Evolutionary conservation across 805 yeast species (phyloP).

Genomic region (Cyberlindnera xylosilytica): DNA sequence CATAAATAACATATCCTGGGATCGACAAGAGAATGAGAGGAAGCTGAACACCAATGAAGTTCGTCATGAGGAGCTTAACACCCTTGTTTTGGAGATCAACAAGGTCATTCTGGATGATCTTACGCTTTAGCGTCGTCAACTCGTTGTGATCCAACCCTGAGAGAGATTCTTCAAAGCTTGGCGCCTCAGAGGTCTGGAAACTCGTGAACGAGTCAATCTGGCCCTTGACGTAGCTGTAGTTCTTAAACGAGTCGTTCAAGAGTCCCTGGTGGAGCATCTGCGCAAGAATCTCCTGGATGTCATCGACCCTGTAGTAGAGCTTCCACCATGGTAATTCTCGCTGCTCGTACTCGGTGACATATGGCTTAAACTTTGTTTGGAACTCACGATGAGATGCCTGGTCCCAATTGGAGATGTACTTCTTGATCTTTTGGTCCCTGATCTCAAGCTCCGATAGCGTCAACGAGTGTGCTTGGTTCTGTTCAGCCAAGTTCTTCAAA

Average conservation of each 20-base stretch:
- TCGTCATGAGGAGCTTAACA: constrained; percentile 25
- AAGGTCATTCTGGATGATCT: constrained; percentile 21
- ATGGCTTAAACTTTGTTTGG: constrained; percentile 29
- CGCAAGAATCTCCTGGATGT: constrained; percentile 26
- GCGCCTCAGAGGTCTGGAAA: constrained; percentile 10
- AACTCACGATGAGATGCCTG: constrained; percentile 29
- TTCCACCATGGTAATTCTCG: constrained; percentile 31
- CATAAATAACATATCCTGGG: constrained; percentile 28
- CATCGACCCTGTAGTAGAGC: constrained; percentile 31
- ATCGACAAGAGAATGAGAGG: constrained; percentile 28
- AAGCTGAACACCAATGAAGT: constrained; percentile 31
- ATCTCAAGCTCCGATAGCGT: constrained; percentile 18
- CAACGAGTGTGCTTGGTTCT: constrained; percentile 21
- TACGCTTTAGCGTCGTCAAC: constrained; percentile 18
- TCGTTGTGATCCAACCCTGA: constrained; percentile 16
- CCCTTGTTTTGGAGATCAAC: constrained; percentile 25
- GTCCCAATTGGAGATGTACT: constrained; percentile 29
- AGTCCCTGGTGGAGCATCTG: constrained; percentile 27
- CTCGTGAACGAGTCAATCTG: constrained; percentile 28
- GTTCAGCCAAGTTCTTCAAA: constrained; percentile 15
- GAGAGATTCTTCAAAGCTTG: constrained; percentile 7
- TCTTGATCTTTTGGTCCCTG: constrained; percentile 17
- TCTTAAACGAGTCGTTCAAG: constrained; percentile 26
- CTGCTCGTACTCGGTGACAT: constrained; percentile 24
- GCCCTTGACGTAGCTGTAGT: constrained; percentile 32